A percentile compares a stretch with the other conserved stretches of the same genome.
Evolutionary conservation across 306 rosid species (phyloP).

Genomic region (Gynostemma pentaphyllum): DNA sequence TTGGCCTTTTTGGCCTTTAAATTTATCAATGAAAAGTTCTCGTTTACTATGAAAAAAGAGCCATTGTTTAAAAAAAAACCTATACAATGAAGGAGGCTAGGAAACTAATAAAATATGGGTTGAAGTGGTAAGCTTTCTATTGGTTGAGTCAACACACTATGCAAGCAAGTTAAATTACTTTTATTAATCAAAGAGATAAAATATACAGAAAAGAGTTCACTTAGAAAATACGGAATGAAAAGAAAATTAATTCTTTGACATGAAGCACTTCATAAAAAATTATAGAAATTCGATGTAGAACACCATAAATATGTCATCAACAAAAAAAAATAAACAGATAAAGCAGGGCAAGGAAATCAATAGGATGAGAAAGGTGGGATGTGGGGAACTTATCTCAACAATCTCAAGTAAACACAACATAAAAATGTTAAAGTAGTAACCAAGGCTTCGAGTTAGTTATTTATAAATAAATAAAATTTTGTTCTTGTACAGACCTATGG

Average conservation of each 20-base stretch:
- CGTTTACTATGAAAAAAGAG: too few species aligned
- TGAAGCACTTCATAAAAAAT: not conserved
- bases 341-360: not conserved
- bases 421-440: not conserved
- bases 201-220: too few species aligned
- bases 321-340: not conserved
- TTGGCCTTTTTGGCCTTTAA: too few species aligned
- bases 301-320: not conserved
- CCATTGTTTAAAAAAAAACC: too few species aligned
- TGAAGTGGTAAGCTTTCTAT: not conserved
- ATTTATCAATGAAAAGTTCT: too few species aligned
- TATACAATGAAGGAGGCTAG: not conserved
- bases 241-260: slow-evolving; percentile 5
- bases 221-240: not conserved
- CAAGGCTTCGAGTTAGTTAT: not conserved
- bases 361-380: not conserved
- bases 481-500: slow-evolving; percentile 56
- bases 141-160: not conserved
- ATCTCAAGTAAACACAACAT: not conserved
- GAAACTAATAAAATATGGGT: not conserved
- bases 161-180: not conserved
- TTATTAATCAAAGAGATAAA: too few species aligned
- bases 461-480: not conserved
- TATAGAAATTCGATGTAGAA: not conserved
- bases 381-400: not conserved